Evolutionary conservation across 345 rosid species (phyloP), one percentile per base, ranked within the genome.

Genomic region (Diplotaxis tenuifolia): DNA sequence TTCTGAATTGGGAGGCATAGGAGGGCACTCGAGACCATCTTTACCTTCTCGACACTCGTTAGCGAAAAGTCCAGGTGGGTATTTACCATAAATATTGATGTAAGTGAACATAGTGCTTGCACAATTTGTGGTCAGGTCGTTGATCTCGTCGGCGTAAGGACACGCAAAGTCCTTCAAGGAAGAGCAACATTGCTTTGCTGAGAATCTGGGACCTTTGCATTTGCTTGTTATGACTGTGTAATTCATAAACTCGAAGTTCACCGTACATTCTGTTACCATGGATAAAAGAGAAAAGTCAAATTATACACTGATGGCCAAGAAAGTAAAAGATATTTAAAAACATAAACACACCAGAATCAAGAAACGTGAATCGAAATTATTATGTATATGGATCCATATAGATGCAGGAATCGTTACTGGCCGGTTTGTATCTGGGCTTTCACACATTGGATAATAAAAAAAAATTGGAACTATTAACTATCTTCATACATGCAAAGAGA

Each of bases 41-140:
- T 82, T 86, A 21, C 82, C 83, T 65, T 82, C 90, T 14, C 38
- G 72, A 59, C 96, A 87, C 72, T 83, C 81, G 0, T 76, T 83
- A 7, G 87, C 81, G 40, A 87, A 87, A 40, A 89, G 81, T 7
- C 96, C 96, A 9, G 89, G 81, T 0, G 92, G 92, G 72, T 89
- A 89, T 14, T 75, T 83, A 0, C 92, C 92, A 2, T 83, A 54
- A 32, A 86, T 76, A 59, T 84, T 80, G 68, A 89, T 86, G 85
- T 89, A 87, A 77, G 81, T 86, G 74, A 89, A 89, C 92, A 89
- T 78, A 19, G 79, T 83, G 12, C 83, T 56, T 19, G 96, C 70
- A 7, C 96, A 87, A 0, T 83, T 86, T 0, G 80, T 73, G n/a
- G 81, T 75, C 20, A 77, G 49, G 74, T 89, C 89, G 42, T 82